phyloP scores from a whole-genome alignment of 371 early-diverging fungal species.

The Thermomucor indicae-seudaticae region DNA sequence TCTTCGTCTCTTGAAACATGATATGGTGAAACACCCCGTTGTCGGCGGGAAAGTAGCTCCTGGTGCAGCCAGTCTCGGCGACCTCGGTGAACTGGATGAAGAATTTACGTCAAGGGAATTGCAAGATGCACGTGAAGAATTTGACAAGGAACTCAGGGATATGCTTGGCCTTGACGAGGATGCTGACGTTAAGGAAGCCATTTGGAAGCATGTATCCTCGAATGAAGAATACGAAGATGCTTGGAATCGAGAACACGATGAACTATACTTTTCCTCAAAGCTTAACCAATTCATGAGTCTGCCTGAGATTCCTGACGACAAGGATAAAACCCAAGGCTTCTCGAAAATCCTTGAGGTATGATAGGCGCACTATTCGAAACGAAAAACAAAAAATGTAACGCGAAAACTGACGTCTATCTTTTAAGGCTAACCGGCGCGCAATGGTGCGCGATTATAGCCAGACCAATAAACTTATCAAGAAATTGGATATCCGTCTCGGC shows the following conservation, averaged over 20 bases:
- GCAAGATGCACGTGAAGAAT: slow-evolving; percentile 36
- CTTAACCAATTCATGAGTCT: slow-evolving; percentile 37
- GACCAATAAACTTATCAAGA: slow-evolving; percentile 86
- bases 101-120: slow-evolving; percentile 43
- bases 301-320: slow-evolving; percentile 30
- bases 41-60: slow-evolving; percentile 53
- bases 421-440: slow-evolving; percentile 55
- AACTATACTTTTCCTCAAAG: slow-evolving; percentile 38
- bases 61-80: slow-evolving; percentile 30
- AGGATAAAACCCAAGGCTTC: slow-evolving; percentile 40
- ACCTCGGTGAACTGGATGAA: slow-evolving; percentile 42
- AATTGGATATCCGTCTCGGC: slow-evolving; percentile 73
- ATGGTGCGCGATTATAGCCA: slow-evolving; percentile 77
- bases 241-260: slow-evolving; percentile 38
- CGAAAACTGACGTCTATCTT: no score
- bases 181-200: slow-evolving; percentile 28
- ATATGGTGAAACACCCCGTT: slow-evolving; percentile 70
- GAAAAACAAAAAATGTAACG: no score
- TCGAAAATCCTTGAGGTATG: slow-evolving; percentile 42
- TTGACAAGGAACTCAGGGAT: slow-evolving; percentile 33
- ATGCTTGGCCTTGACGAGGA: slow-evolving; percentile 14
- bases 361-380: no score
- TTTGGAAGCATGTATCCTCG: slow-evolving; percentile 27
- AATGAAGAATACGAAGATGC: slow-evolving; percentile 32
- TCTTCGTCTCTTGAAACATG: slow-evolving; percentile 54